These are phyloP conservation scores for Pseudozyma thailandica DNA, from an alignment of 1,284 basidiomycete genomes.

Conservation along the genomic window DNA sequence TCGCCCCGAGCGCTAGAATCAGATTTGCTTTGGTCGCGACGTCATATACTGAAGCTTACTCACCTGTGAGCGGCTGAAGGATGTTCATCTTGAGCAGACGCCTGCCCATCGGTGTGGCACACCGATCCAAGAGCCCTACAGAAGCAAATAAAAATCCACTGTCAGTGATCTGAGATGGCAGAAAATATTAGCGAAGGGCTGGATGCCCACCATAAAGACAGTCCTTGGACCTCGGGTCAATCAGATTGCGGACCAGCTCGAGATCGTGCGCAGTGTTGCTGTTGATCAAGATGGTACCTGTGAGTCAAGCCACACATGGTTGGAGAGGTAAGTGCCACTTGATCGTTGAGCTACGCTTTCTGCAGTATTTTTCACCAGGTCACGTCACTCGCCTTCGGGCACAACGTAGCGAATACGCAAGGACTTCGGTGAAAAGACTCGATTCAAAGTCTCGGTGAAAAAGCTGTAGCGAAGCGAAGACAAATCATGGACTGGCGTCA, in stretches of 20 bases:
- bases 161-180: neutral
- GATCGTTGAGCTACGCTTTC: too few relatives aligned
- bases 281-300: constrained; percentile 88
- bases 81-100: constrained; percentile 82
- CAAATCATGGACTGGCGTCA: constrained; percentile 30
- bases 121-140: constrained; percentile 75
- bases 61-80: constrained; percentile 81
- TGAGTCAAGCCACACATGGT: too few relatives aligned
- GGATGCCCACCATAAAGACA: constrained; percentile 33
- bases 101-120: constrained; percentile 86
- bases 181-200: too few relatives aligned
- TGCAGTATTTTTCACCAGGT: too few relatives aligned
- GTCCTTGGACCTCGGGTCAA: constrained; percentile 42
- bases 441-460: constrained; percentile 74
- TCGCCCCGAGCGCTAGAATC: too few relatives aligned
- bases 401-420: constrained; percentile 82
- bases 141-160: neutral
- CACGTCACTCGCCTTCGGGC: constrained; percentile 72
- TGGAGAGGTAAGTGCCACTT: too few relatives aligned
- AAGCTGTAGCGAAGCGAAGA: constrained; percentile 74
- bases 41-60: neutral
- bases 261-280: constrained; percentile 84
- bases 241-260: constrained; percentile 75
- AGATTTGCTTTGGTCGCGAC: too few relatives aligned
- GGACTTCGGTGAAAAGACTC: constrained; percentile 77